Evolutionary conservation across 495 filamentous ascomycete species (phyloP).

Genomic region (Lepidopterella palustris): DNA sequence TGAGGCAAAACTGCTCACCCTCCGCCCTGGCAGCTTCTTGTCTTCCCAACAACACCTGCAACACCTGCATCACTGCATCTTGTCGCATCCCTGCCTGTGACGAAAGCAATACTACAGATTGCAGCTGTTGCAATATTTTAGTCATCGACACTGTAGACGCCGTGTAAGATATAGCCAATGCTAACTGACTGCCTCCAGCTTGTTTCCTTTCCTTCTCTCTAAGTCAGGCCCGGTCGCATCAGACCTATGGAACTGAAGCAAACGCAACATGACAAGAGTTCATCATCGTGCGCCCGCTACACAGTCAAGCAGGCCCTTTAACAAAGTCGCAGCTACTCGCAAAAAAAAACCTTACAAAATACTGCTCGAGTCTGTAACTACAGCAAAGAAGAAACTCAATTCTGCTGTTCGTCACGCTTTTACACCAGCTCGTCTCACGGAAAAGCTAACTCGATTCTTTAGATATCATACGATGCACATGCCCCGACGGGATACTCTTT

Average conservation of each 20-base stretch:
- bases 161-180: background rate
- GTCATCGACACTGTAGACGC: background rate
- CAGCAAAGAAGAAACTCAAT: slow-evolving; percentile 54
- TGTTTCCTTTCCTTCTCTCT: background rate
- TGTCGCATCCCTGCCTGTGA: background rate
- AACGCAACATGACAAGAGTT: slow-evolving; percentile 6
- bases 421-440: background rate
- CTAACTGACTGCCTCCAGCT: background rate
- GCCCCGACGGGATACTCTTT: slow-evolving; percentile 76
- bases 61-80: background rate
- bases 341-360: slow-evolving; percentile 50
- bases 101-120: background rate
- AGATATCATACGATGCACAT: slow-evolving; percentile 30
- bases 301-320: slow-evolving; percentile 13
- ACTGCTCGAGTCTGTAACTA: slow-evolving; percentile 51
- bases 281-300: slow-evolving; percentile 13
- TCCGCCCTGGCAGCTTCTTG: background rate
- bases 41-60: no score
- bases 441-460: slow-evolving; percentile 14
- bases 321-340: slow-evolving; percentile 2
- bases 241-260: background rate
- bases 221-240: background rate
- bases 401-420: slow-evolving; percentile 45
- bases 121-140: background rate
- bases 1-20: background rate